Evolutionary conservation across 306 rosid species (phyloP), one percentile per base, ranked within the genome.

Genomic region (Benincasa hispida): DNA sequence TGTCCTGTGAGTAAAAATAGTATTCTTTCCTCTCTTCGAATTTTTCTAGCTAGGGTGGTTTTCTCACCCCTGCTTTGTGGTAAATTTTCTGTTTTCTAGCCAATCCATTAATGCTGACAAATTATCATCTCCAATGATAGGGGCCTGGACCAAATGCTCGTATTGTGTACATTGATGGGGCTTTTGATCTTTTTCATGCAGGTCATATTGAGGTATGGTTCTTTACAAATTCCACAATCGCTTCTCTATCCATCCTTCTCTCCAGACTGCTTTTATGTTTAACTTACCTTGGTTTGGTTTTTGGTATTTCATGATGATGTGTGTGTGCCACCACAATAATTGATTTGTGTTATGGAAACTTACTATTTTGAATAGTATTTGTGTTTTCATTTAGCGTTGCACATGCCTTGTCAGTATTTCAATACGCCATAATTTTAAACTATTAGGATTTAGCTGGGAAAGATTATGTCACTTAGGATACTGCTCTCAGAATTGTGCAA

Each of bases 121-220:
- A 73, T 62, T 60, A 77, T 74, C 34, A 48, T 17, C 48, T 85
- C 53, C 78, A 77, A 60, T 83, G 72, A 67, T 62, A 95, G 99
- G 98, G 90, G 35, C 99, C 99, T 81, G 92, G 92, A 79, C 99
- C 97, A 18, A 92, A 90, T 91, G 97, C 99, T 84, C 87, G 83
- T 72, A 81, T 95, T 81, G 92, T 95, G 76, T 95, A 92, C 88
- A 91, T 95, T 84, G 99, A 92, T 81, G 99, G 99, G 79, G 99
- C 98, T 75, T 95, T 92, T 89, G 99, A 95, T 88, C 96, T 95
- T 77, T 95, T 95, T 82, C 99, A 95, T 75, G 99, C 99, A 0
- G 99, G 99, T 73, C 99, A 95, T 76, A 97, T 95, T 78, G 90
- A 92, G 99, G 99, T 87, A 85, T 35, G 67, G 61, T 56, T 60